phyloP scores from a whole-genome alignment of 2,329 filamentous ascomycete species.

The Trichoderma cornu-damae region DNA sequence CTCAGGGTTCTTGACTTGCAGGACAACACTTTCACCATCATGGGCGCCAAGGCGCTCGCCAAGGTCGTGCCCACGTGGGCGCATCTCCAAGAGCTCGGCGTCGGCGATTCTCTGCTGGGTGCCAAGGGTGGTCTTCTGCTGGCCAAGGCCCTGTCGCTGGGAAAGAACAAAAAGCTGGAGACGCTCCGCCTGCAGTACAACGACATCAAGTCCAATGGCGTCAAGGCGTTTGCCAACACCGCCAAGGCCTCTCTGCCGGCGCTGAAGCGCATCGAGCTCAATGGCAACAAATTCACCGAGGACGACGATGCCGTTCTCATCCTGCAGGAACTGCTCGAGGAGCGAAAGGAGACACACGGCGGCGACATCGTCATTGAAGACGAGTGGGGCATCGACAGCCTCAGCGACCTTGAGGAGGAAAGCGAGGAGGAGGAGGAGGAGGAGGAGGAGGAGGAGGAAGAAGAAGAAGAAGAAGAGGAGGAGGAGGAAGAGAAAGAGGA shows the following conservation, averaged over 20 bases:
- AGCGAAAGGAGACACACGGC: slow-evolving; percentile 68
- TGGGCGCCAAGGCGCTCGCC: slow-evolving; percentile 73
- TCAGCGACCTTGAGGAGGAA: slow-evolving; percentile 80
- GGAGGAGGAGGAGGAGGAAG: slow-evolving; percentile 55
- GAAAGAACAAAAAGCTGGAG: slow-evolving; percentile 74
- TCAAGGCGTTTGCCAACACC: slow-evolving; percentile 66
- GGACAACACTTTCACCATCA: slow-evolving; percentile 91
- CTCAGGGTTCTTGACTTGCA: slow-evolving; percentile 83
- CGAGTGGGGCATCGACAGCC: slow-evolving; percentile 77
- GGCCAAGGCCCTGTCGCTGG: slow-evolving; percentile 65
- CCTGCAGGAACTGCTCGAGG: slow-evolving; percentile 66
- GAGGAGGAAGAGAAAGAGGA: slow-evolving; percentile 66
- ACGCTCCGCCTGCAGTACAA: slow-evolving; percentile 86
- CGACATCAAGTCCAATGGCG: slow-evolving; percentile 74
- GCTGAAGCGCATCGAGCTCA: slow-evolving; percentile 82
- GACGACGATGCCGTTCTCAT: slow-evolving; percentile 68
- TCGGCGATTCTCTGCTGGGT: slow-evolving; percentile 82
- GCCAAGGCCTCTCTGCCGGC: slow-evolving; percentile 64
- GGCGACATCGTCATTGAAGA: slow-evolving; percentile 67
- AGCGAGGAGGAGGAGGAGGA: slow-evolving; percentile 66
- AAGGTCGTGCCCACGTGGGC: slow-evolving; percentile 70
- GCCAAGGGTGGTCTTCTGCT: slow-evolving; percentile 71
- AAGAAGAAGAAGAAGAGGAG: slow-evolving; percentile 62
- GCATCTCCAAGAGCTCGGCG: slow-evolving; percentile 72
- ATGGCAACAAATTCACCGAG: slow-evolving; percentile 91